Conservation (phyloP, 176 grass and related monocot species). For the Poa pratensis region DNA sequence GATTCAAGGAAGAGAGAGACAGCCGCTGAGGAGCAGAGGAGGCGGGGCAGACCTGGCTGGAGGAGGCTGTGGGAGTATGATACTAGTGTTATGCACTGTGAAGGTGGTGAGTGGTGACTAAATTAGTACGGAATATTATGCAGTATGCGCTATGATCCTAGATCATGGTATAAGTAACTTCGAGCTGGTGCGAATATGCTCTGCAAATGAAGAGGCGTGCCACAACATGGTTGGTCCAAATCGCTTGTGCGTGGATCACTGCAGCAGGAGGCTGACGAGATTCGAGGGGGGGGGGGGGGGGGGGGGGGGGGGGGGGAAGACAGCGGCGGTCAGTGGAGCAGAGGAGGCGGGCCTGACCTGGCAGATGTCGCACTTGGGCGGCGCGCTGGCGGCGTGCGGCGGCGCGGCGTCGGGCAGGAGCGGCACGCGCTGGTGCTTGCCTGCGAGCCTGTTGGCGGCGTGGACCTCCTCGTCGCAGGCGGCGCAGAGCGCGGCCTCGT, state of each 20-base stretch:
- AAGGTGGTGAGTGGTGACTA: too few species aligned
- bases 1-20: too few species aligned
- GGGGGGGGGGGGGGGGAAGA: too few species aligned
- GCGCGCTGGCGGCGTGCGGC: neutral
- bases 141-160: too few species aligned
- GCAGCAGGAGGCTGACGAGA: neutral
- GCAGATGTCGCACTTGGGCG: constrained; percentile 82
- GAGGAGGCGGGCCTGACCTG: constrained; percentile 43
- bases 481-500: constrained; percentile 86
- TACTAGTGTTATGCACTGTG: too few species aligned
- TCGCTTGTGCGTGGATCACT: neutral
- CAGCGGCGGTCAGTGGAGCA: too few species aligned
- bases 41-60: too few species aligned
- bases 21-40: too few species aligned
- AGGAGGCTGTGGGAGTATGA: too few species aligned
- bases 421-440: constrained; percentile 85
- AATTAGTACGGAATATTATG: too few species aligned
- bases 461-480: constrained; percentile 87
- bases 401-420: constrained; percentile 46
- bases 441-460: constrained; percentile 82
- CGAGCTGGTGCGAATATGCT: neutral
- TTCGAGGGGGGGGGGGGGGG: too few species aligned
- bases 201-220: neutral
- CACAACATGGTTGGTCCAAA: neutral
- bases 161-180: too few species aligned